Evolutionary conservation across 2,329 filamentous ascomycete genomes (phyloP).

Genomic region (Fusarium ramigenum): DNA sequence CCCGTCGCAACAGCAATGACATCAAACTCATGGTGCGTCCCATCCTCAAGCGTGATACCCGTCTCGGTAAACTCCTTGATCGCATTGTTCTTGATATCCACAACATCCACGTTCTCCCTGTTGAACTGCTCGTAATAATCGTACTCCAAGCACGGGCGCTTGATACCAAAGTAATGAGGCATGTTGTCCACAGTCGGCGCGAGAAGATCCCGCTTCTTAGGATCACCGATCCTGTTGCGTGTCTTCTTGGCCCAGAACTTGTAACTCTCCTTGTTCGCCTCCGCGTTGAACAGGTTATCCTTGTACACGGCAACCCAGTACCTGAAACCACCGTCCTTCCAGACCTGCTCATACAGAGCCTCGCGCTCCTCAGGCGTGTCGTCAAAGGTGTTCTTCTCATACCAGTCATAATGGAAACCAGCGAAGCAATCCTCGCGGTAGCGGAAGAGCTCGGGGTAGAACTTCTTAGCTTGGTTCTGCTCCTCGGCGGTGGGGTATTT

Average conservation of each 20-base stretch:
- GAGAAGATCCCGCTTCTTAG: slow-evolving; percentile 58
- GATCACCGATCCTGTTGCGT: slow-evolving; percentile 59
- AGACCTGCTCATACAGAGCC: slow-evolving; percentile 59
- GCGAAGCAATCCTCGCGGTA: slow-evolving; percentile 63
- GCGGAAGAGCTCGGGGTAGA: slow-evolving; percentile 62
- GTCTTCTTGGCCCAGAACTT: slow-evolving; percentile 65
- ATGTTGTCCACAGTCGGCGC: slow-evolving; percentile 56
- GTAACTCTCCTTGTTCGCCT: slow-evolving; percentile 63
- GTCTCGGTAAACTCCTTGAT: slow-evolving; percentile 54
- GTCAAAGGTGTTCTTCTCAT: slow-evolving; percentile 64
- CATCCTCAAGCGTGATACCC: slow-evolving; percentile 53
- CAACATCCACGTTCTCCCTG: slow-evolving; percentile 52
- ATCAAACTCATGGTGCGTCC: slow-evolving; percentile 54
- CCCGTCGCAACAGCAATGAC: slow-evolving; percentile 57
- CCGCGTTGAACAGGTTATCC: slow-evolving; percentile 56
- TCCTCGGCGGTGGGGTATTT: slow-evolving; percentile 49
- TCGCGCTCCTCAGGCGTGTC: slow-evolving; percentile 60
- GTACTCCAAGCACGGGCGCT: slow-evolving; percentile 56
- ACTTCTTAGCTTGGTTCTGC: slow-evolving; percentile 55
- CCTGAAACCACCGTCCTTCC: slow-evolving; percentile 62
- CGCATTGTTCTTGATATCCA: slow-evolving; percentile 53
- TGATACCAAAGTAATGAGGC: slow-evolving; percentile 65
- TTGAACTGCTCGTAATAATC: slow-evolving; percentile 61
- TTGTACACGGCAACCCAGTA: slow-evolving; percentile 65
- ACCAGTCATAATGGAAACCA: slow-evolving; percentile 67